phyloP scores from a whole-genome alignment of 2,329 filamentous ascomycete genomes.

The Fusarium coffeatum region DNA sequence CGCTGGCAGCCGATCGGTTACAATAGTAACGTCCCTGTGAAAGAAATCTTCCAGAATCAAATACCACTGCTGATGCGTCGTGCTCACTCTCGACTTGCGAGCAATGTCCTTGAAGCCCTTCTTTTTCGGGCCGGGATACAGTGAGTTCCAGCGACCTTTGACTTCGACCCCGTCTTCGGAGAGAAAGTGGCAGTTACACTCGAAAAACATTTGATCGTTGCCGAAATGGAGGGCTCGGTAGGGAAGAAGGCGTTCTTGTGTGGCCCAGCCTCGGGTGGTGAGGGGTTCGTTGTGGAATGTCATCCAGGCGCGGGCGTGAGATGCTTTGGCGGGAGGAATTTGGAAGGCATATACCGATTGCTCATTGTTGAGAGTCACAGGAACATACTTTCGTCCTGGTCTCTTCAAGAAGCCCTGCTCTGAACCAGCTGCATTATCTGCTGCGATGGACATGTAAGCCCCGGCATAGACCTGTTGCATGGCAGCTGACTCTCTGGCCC shows the following conservation, averaged over 20 bases:
- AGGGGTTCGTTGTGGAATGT: slow-evolving; percentile 1
- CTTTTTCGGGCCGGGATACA: background rate
- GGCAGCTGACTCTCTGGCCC: slow-evolving; percentile 9
- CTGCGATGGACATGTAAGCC: slow-evolving; percentile 13
- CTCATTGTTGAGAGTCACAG: background rate
- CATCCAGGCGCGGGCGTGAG: background rate
- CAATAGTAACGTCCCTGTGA: background rate
- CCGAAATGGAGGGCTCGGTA: slow-evolving; percentile 11
- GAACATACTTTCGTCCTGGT: background rate
- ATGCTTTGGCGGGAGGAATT: fast-evolving
- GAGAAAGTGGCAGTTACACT: slow-evolving; percentile 19
- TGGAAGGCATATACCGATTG: background rate
- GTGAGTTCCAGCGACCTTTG: slow-evolving; percentile 6
- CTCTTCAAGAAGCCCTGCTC: background rate
- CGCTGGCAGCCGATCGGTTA: background rate
- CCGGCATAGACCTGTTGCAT: slow-evolving; percentile 26
- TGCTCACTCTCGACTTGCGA: background rate
- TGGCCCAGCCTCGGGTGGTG: slow-evolving; percentile 12
- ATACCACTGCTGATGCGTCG: background rate
- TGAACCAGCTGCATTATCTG: background rate
- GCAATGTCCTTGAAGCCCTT: background rate
- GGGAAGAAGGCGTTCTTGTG: slow-evolving; percentile 23
- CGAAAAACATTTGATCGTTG: slow-evolving; percentile 15
- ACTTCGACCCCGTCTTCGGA: slow-evolving; percentile 17
- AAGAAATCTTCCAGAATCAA: background rate